Evolutionary conservation across 371 early-diverging fungal genomes (phyloP), one percentile per base, ranked within the genome.

Genomic region (Globomyces sp.): DNA sequence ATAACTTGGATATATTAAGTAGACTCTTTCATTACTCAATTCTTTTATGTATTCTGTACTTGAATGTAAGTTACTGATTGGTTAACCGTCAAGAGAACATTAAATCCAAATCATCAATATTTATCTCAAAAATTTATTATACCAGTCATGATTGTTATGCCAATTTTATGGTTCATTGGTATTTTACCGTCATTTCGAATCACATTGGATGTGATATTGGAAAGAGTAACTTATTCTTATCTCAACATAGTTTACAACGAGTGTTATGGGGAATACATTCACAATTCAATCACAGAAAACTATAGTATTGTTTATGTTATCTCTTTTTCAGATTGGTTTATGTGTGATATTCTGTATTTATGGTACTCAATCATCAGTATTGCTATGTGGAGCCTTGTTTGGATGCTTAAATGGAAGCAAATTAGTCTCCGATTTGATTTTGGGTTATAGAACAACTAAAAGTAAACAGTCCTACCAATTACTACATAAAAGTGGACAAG

Each of bases 1-100:
- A 47, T 65, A 1, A 60, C 57, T 10, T 69, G 53, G 8, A 24
- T 72, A 9, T 49, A 72, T 59, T 69, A 69, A 50, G 42, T 55
- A 55, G 40, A 5, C 2, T 9, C 34, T 39, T 39, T 39, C 5
- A 24, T 3, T 6, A 39, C 4, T 4, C 55, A 55, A 39, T 10
- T 34, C 55, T 40, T 37, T 55, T 39, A 39, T 2, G n/a, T 24
- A 39, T 55, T 24, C 24, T 39, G 24, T 24, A 24, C 24, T 24
- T 24, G 24, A 24, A 24, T 24, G 24, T 24, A 24, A 24, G 24
- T 24, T 24, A 24, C 24, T 24, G 24, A 24, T 24, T 24, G 24
- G 24, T 24, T 24, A 24, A 24, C 24, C 24, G 24, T 24, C 24
- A 24, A 24, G 24, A 24, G 24, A 24, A 24, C 24, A 24, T 24